Evolutionary conservation across 1,284 basidiomycete species (phyloP).

Genomic region (Tausonia pullulans): DNA sequence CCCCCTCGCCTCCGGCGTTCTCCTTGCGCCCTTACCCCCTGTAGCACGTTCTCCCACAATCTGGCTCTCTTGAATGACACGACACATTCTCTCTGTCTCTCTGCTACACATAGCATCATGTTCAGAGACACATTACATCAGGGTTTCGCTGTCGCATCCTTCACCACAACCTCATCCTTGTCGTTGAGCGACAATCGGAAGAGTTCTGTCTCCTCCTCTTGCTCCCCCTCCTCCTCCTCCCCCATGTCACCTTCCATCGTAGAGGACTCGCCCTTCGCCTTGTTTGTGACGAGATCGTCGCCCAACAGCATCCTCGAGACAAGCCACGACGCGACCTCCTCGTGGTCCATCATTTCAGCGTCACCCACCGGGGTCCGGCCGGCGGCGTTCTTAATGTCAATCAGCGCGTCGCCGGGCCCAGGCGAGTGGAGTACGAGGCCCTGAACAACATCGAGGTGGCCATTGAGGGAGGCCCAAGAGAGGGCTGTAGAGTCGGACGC

Average conservation of each 20-base stretch:
- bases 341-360: conserved; percentile 62
- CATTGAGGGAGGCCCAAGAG: conserved; percentile 79
- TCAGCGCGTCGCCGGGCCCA: conserved; percentile 52
- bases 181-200: conserved; percentile 13
- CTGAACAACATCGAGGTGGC: conserved; percentile 54
- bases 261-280: background rate
- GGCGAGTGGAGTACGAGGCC: conserved; percentile 49
- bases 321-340: conserved; percentile 66
- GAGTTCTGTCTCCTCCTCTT: conserved; percentile 12
- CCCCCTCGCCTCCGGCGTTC: too few relatives aligned
- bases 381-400: conserved; percentile 58
- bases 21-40: too few relatives aligned
- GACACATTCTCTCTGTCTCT: too few relatives aligned
- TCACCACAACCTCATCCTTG: background rate
- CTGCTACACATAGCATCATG: too few relatives aligned
- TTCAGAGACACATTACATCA: too few relatives aligned
- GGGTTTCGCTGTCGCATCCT: background rate
- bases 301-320: conserved; percentile 57
- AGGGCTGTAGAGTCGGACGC: conserved; percentile 61
- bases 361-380: conserved; percentile 61
- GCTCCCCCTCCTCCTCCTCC: conserved; percentile 12
- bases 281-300: conserved; percentile 7
- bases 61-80: too few relatives aligned
- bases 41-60: too few relatives aligned
- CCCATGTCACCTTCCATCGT: conserved; percentile 16